A percentile compares a stretch with the other conserved stretches of the same genome.
Conservation (phyloP, 2,329 filamentous ascomycete species). For the Plenodomus tracheiphilus region DNA sequence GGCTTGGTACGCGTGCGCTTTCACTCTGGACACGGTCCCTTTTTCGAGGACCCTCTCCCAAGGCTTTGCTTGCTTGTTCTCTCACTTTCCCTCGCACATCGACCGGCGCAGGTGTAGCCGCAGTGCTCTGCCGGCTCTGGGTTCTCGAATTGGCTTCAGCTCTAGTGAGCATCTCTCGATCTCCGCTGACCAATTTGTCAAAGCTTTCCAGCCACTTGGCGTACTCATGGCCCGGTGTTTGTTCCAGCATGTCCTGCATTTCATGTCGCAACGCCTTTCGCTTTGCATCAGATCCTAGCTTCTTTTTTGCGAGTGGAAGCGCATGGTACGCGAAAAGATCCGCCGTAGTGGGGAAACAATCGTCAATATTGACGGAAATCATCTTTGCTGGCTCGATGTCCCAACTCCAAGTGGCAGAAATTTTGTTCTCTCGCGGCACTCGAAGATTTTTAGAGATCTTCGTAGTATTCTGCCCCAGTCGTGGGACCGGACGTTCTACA, state of each 20-base stretch:
- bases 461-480: not conserved
- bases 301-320: constrained; percentile 14
- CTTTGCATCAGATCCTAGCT: constrained; percentile 11
- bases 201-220: constrained; percentile 21
- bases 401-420: constrained; percentile 26
- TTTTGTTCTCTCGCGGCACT: constrained; percentile 12
- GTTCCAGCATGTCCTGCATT: constrained; percentile 15
- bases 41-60: not conserved
- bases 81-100: not conserved
- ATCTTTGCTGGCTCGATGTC: constrained; percentile 13
- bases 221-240: constrained; percentile 10
- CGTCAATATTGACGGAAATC: constrained; percentile 1
- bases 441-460: no score
- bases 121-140: not conserved
- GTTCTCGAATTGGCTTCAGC: not conserved
- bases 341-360: constrained; percentile 13
- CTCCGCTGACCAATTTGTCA: constrained; percentile 18
- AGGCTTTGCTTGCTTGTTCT: not conserved
- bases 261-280: constrained; percentile 11
- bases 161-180: constrained; percentile 24
- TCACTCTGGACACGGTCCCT: not conserved
- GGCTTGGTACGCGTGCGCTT: not conserved
- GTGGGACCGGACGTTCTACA: not conserved
- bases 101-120: constrained; percentile 10
- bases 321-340: constrained; percentile 35